A percentile compares a stretch with the other conserved stretches of the same genome.
These are phyloP conservation scores for Pseudozyma tsukubaensis DNA, from an alignment of 1,284 basidiomycete genomes.

Conservation along the genomic window DNA sequence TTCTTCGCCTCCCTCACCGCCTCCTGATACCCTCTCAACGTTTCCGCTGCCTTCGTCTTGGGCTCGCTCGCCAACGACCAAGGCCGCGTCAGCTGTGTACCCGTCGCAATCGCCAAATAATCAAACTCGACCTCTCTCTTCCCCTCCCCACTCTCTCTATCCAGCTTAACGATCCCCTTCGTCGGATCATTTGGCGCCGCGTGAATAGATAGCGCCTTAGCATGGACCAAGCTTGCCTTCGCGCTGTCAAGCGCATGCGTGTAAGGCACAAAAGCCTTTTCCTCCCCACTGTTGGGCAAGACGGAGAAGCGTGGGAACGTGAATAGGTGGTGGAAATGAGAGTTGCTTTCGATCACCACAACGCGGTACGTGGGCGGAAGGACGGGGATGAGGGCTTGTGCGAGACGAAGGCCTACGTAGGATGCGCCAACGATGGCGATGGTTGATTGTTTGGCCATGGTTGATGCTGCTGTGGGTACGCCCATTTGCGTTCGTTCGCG, in stretches of 20 bases:
- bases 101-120: constrained; percentile 45
- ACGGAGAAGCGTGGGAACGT: constrained; percentile 73
- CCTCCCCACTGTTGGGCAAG: constrained; percentile 70
- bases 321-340: constrained; percentile 71
- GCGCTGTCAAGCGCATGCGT: constrained; percentile 74
- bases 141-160: background rate
- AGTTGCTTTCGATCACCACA: constrained; percentile 71
- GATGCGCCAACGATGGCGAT: constrained; percentile 45
- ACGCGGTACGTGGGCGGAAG: constrained; percentile 70
- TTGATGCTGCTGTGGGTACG: constrained; percentile 10
- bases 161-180: constrained; percentile 25
- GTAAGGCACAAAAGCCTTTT: constrained; percentile 74
- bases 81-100: constrained; percentile 25
- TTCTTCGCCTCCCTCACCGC: constrained; percentile 46
- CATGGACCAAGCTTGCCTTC: constrained; percentile 24
- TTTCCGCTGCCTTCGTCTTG: constrained; percentile 51
- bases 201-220: constrained; percentile 32
- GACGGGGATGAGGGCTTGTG: constrained; percentile 67
- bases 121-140: constrained; percentile 32
- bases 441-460: constrained; percentile 15
- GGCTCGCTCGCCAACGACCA: constrained; percentile 37
- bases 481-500: too few relatives aligned
- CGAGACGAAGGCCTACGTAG: constrained; percentile 50
- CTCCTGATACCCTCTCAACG: constrained; percentile 52
- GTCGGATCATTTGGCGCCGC: background rate